phyloP scores from a whole-genome alignment of 176 grass and related monocot species.

The Avena insularis region DNA sequence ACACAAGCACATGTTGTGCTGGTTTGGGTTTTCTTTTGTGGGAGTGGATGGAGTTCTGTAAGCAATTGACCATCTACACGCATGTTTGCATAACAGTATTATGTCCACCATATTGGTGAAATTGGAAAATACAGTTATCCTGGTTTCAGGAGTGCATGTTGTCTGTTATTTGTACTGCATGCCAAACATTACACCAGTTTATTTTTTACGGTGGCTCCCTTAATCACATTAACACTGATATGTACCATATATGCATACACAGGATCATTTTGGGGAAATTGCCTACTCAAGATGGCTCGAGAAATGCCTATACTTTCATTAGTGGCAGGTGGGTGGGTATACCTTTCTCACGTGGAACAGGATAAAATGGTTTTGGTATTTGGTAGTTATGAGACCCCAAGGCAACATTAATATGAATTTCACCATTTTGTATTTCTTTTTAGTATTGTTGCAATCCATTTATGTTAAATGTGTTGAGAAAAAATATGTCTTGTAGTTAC shows the following conservation, averaged over 20 bases:
- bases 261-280: constrained; percentile 94
- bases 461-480: constrained; percentile 16
- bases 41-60: neutral
- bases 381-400: constrained; percentile 5
- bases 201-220: constrained; percentile 32
- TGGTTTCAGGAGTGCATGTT: constrained; percentile 17
- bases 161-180: neutral
- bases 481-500: constrained; percentile 1
- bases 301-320: constrained; percentile 84
- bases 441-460: neutral
- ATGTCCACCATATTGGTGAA: constrained; percentile 24
- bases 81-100: neutral
- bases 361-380: constrained; percentile 43
- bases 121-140: constrained; percentile 25
- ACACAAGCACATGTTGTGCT: constrained; percentile 18
- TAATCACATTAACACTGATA: constrained; percentile 54
- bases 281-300: constrained; percentile 94
- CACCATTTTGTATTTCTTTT: constrained; percentile 11
- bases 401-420: constrained; percentile 23
- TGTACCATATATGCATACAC: constrained; percentile 62
- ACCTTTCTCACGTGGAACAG: constrained; percentile 47
- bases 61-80: neutral
- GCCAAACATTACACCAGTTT: constrained; percentile 29
- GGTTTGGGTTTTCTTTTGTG: constrained; percentile 29
- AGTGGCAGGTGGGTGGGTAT: constrained; percentile 82